Conservation (phyloP, 139 green algal species). For the Closterium sp. region DNA sequence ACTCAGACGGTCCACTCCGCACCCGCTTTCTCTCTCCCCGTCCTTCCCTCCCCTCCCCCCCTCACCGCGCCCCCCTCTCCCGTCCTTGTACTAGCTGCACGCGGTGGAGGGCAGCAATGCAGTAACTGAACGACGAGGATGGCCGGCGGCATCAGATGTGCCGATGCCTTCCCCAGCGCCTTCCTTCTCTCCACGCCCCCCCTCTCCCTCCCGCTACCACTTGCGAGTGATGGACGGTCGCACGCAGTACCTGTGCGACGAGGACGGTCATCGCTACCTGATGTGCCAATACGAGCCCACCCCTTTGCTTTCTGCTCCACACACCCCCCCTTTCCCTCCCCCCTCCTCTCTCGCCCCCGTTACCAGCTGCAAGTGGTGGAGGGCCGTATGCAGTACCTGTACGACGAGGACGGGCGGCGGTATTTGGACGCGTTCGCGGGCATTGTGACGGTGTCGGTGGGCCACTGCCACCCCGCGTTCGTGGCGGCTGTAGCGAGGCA, state of each 20-base stretch:
- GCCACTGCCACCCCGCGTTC: slow-evolving; percentile 79
- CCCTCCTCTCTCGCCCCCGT: background rate
- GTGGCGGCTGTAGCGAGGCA: slow-evolving; percentile 66
- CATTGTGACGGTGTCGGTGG: slow-evolving; percentile 94
- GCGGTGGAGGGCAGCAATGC: background rate
- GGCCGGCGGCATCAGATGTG: background rate
- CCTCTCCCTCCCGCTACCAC: background rate
- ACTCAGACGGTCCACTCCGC: slow-evolving; percentile 65
- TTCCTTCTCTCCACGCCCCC: background rate
- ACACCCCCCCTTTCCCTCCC: background rate
- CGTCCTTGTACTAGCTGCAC: background rate
- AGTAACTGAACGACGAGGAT: too few species aligned
- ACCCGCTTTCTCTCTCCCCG: background rate
- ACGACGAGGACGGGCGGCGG: slow-evolving; percentile 82
- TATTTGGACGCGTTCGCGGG: slow-evolving; percentile 95
- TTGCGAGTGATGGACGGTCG: slow-evolving; percentile 84
- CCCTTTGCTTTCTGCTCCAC: background rate
- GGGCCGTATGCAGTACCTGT: slow-evolving; percentile 97
- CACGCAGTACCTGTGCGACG: slow-evolving; percentile 96
- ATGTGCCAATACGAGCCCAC: slow-evolving; percentile 65
- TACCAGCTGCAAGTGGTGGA: slow-evolving; percentile 85
- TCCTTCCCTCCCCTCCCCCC: background rate
- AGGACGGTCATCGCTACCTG: slow-evolving; percentile 85
- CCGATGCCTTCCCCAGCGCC: background rate
- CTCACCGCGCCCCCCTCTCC: background rate